Conservation (phyloP, 2,329 filamentous ascomycete genomes). For the Apiospora marii region DNA sequence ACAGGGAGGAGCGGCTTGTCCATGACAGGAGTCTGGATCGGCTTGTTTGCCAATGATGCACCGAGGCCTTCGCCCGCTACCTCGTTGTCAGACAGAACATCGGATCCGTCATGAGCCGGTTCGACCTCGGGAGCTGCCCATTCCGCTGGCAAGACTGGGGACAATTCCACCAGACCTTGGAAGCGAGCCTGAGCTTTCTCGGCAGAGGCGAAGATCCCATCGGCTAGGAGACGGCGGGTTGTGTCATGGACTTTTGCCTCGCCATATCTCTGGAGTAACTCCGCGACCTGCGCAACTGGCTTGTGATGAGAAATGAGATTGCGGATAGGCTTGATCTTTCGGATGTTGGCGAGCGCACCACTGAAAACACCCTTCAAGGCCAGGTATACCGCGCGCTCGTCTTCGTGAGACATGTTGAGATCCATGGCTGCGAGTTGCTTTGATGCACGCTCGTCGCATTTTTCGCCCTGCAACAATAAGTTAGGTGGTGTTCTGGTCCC, state of each 20-base stretch:
- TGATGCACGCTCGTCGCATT: too few species aligned
- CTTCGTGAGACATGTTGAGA: accelerated
- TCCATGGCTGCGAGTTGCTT: background rate
- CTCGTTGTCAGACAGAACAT: background rate
- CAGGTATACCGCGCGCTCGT: background rate
- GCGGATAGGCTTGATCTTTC: background rate
- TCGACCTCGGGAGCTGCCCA: background rate
- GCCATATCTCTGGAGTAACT: background rate
- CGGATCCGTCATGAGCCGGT: background rate
- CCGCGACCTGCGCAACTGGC: background rate
- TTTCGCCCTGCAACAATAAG: too few species aligned
- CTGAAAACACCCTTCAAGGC: background rate
- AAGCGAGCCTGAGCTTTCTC: background rate
- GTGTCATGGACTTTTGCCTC: background rate
- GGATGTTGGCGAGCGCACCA: background rate
- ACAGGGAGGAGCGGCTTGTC: background rate
- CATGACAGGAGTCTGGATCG: background rate
- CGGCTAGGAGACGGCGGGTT: background rate
- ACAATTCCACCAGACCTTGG: background rate
- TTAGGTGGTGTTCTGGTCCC: too few species aligned
- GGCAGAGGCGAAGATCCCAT: background rate
- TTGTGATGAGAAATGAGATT: background rate
- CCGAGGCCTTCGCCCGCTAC: background rate
- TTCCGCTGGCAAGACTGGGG: background rate
- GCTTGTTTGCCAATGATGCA: background rate